Percentiles rank a stretch among this genome's conserved stretches.
These are phyloP conservation scores for Biscogniauxia mediterranea DNA, from an alignment of 2,329 filamentous ascomycete species.

Conservation along the genomic window DNA sequence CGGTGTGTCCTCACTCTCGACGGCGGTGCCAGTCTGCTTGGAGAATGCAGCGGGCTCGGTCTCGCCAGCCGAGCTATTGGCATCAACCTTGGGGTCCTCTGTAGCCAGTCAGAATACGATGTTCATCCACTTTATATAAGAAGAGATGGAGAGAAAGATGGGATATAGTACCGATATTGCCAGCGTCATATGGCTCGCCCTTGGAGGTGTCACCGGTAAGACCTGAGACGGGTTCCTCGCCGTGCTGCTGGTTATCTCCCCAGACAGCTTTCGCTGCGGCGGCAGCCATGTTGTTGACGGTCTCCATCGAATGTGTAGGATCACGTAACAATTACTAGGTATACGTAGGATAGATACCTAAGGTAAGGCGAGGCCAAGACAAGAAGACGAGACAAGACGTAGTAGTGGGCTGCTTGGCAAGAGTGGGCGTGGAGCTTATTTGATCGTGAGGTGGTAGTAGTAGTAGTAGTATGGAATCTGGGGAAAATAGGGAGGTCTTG, in stretches of 20 bases:
- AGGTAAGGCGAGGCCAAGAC: no score
- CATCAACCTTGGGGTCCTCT: not conserved
- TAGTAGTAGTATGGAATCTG: no score
- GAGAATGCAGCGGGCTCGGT: conserved; percentile 16
- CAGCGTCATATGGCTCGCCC: conserved; percentile 75
- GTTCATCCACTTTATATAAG: not conserved
- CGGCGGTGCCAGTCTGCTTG: conserved; percentile 26
- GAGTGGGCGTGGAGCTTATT: not conserved
- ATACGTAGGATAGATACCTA: no score
- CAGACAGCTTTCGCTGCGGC: conserved; percentile 49
- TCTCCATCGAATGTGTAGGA: conserved; percentile 52
- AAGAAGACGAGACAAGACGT: not conserved
- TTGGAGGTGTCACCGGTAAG: conserved; percentile 63
- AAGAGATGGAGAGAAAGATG: not conserved
- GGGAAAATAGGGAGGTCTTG: not conserved
- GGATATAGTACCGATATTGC: conserved; percentile 62
- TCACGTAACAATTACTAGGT: no score
- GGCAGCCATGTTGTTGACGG: conserved; percentile 56
- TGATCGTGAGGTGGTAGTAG: not conserved
- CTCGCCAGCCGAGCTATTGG: not conserved
- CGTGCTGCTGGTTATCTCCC: conserved; percentile 38
- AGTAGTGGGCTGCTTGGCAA: not conserved
- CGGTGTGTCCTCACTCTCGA: conserved; percentile 23
- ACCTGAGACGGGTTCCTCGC: conserved; percentile 70
- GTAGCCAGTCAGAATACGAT: not conserved